Base-by-base conservation (phyloP, 306 rosid species). In the Abrus precatorius region DNA sequence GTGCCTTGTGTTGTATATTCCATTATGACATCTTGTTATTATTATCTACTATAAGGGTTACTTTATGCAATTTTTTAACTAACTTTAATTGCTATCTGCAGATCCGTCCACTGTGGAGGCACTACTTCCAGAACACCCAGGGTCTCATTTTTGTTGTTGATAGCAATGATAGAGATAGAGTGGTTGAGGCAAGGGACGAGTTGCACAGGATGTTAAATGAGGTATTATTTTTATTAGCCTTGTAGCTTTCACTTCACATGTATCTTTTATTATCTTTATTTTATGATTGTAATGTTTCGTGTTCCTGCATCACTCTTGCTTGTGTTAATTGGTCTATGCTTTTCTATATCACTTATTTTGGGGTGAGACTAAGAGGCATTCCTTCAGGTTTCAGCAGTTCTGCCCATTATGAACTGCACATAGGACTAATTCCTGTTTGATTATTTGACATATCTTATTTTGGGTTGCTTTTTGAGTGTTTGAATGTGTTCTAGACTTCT, bases 101-200 rank as follows among this genome's bases (percentile, higher is more conserved):
- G 98, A 95, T 95, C 85, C 98, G 97, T 69, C 97, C 98, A 76
- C 75, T 94, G 78, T 94, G 98, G 98, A 94, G 98, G 91, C 98
- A 94, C 90, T 94, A 94, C 87, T 94, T 94, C 94, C 98, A 94
- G 94, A 94, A 92, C 88, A 94, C 98, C 1, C 98, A 94, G 85
- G 97, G 98, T 78, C 97, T 92, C 73, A 92, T 95, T 72, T 95
- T 95, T 85, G 97, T 95, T 88, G 98, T 95, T 82, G 98, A 95
- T 86, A 92, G 97, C 89, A 95, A 95, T 79, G 98, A 95, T 59
- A 91, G 97, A 84, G 98, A 92, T 85, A 92, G 98, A 63, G 90
- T 91, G 78, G 93, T 92, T 54, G 98, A 95, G 89, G 98, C 98
- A 74, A 92, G 97, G 87, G 98, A 95, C 89, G 98, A 95, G 83